Conservation (phyloP, 2,329 filamentous ascomycete species). For the Cadophora luteo-olivacea region DNA sequence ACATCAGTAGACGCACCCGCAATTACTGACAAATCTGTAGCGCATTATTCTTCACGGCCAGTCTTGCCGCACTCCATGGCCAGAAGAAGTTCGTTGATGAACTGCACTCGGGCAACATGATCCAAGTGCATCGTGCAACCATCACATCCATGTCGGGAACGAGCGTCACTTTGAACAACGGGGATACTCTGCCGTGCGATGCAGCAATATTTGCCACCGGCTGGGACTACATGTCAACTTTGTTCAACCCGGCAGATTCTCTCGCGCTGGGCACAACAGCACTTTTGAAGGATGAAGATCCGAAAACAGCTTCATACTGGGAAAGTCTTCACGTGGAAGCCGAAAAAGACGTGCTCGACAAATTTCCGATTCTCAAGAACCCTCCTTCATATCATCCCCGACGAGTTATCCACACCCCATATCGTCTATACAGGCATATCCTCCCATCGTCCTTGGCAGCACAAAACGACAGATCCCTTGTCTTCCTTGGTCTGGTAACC, state of each 20-base stretch:
- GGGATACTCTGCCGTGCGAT: neutral
- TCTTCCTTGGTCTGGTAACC: conserved; percentile 25
- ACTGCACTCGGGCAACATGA: conserved; percentile 23
- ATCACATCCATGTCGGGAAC: conserved; percentile 25
- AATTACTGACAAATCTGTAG: neutral
- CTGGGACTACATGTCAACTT: conserved; percentile 20
- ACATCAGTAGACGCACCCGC: neutral
- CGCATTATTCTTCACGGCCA: conserved; percentile 23
- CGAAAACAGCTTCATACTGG: neutral
- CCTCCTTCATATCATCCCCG: conserved; percentile 19
- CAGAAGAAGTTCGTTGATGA: conserved; percentile 25
- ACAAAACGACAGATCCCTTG: conserved; percentile 17
- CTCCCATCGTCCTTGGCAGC: conserved; percentile 26
- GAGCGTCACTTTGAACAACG: conserved; percentile 18
- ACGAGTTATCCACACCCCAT: conserved; percentile 20
- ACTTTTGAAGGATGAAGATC: conserved; percentile 6
- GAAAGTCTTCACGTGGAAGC: neutral
- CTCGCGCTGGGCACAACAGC: conserved; percentile 20
- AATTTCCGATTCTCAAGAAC: conserved; percentile 22
- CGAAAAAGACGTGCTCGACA: neutral
- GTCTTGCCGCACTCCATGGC: conserved; percentile 24
- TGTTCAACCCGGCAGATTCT: conserved; percentile 18
- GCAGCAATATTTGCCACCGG: conserved; percentile 28
- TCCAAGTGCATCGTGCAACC: conserved; percentile 28
- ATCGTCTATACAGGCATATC: conserved; percentile 29